Conservation (phyloP, 2,329 filamentous ascomycete species). For the Botrytis paeoniae region DNA sequence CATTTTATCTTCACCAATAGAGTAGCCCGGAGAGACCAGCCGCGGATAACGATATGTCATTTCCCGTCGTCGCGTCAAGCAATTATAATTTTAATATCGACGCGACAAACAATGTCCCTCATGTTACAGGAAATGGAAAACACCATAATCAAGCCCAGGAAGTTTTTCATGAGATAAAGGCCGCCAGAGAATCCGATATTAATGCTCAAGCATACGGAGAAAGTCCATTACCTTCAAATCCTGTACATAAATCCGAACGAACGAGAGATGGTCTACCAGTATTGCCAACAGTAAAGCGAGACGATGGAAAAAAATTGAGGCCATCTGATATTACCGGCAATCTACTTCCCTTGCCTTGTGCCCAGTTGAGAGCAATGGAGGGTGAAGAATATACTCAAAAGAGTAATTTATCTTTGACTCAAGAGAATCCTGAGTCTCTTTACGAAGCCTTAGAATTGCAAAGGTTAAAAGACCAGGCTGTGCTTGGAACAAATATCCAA, state of each 20-base stretch:
- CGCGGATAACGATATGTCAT: background rate
- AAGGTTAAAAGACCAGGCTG: conserved; percentile 12
- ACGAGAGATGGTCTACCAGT: background rate
- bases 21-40: background rate
- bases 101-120: background rate
- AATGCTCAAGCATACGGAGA: background rate
- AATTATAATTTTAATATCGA: background rate
- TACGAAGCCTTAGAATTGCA: conserved; percentile 30
- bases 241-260: background rate
- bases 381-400: conserved; percentile 27
- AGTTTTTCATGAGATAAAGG: background rate
- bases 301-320: background rate
- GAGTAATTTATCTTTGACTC: conserved; percentile 33
- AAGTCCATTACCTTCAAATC: background rate
- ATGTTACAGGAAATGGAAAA: background rate
- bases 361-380: conserved; percentile 3
- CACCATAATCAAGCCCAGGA: background rate
- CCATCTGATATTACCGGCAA: background rate
- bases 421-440: conserved; percentile 33
- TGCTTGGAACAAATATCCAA: conserved; percentile 6
- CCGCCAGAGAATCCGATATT: background rate
- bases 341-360: background rate
- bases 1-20: conserved; percentile 1
- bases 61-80: background rate
- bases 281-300: background rate